Evolutionary conservation across 108 stramenopile genomes (phyloP).

Genomic region (Cafeteria roenbergensis): DNA sequence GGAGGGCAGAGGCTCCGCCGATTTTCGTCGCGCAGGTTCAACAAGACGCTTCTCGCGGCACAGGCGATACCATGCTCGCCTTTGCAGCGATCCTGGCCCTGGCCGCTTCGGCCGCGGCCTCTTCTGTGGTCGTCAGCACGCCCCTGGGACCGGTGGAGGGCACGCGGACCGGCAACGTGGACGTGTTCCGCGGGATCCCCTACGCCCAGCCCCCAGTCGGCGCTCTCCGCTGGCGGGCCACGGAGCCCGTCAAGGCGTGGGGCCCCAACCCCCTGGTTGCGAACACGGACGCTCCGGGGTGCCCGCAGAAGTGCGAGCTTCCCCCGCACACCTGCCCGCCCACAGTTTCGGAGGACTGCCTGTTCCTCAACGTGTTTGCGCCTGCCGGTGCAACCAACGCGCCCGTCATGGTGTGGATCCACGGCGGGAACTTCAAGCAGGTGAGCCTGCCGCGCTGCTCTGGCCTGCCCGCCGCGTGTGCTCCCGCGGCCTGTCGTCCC

Average conservation of each 20-base stretch:
- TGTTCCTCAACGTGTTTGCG: constrained; percentile 42
- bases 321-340: constrained; percentile 7
- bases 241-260: not conserved
- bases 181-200: constrained; percentile 11
- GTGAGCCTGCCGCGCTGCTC: no score
- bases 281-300: not conserved
- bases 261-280: not conserved
- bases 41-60: no score
- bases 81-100: no score
- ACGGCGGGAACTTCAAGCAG: constrained; percentile 15
- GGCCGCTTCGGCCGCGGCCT: no score
- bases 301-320: not conserved
- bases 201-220: constrained; percentile 15
- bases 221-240: not conserved
- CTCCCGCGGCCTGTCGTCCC: no score
- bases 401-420: constrained; percentile 36
- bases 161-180: not conserved
- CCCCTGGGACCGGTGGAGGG: no score
- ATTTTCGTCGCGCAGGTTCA: no score
- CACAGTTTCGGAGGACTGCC: constrained; percentile 25
- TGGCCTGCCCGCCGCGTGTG: no score
- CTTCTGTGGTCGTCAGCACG: no score
- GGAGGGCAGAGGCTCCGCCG: no score
- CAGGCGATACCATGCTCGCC: no score
- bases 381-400: constrained; percentile 12